A percentile compares a stretch with the other conserved stretches of the same genome.
phyloP scores from a whole-genome alignment of 768 basidiomycete genomes.

The Rhodotorula babjevae region DNA sequence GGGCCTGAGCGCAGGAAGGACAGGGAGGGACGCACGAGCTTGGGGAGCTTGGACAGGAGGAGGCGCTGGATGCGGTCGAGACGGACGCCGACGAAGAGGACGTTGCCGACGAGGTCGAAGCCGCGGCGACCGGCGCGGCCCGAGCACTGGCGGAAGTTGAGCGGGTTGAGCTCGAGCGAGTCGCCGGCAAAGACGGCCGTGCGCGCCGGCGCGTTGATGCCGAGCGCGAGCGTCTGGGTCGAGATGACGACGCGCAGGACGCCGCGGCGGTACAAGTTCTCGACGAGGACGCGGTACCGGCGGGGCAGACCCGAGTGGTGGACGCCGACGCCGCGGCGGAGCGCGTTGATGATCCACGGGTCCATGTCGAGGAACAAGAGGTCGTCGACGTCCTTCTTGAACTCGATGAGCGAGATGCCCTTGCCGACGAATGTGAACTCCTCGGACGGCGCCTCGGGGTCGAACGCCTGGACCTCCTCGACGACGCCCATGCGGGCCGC shows the following conservation, averaged over 20 bases:
- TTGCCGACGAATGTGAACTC: slow-evolving; percentile 61
- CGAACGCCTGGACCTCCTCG: slow-evolving; percentile 49
- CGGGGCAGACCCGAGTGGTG: slow-evolving; percentile 69
- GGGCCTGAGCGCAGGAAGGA: too few relatives aligned
- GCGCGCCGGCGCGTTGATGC: slow-evolving; percentile 69
- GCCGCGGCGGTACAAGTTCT: slow-evolving; percentile 60
- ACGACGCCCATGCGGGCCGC: slow-evolving; percentile 33
- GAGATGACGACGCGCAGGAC: slow-evolving; percentile 64
- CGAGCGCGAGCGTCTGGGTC: slow-evolving; percentile 68
- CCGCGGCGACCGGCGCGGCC: slow-evolving; percentile 70
- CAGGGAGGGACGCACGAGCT: slow-evolving; percentile 41
- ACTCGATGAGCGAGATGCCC: slow-evolving; percentile 53
- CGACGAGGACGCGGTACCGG: slow-evolving; percentile 57
- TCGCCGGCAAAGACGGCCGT: slow-evolving; percentile 49
- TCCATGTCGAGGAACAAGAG: slow-evolving; percentile 45
- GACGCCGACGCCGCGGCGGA: slow-evolving; percentile 62
- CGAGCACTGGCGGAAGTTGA: slow-evolving; percentile 62
- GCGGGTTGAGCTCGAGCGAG: slow-evolving; percentile 46
- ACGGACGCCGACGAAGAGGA: slow-evolving; percentile 66
- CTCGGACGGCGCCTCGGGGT: slow-evolving; percentile 57
- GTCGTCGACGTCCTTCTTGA: slow-evolving; percentile 53
- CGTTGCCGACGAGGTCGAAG: slow-evolving; percentile 62
- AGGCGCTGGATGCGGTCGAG: slow-evolving; percentile 63
- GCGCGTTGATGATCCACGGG: slow-evolving; percentile 50
- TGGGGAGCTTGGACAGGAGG: slow-evolving; percentile 60